These are phyloP conservation scores for Macrolepiota albuminosa DNA, from an alignment of 768 basidiomycete genomes.

Conservation along the genomic window DNA sequence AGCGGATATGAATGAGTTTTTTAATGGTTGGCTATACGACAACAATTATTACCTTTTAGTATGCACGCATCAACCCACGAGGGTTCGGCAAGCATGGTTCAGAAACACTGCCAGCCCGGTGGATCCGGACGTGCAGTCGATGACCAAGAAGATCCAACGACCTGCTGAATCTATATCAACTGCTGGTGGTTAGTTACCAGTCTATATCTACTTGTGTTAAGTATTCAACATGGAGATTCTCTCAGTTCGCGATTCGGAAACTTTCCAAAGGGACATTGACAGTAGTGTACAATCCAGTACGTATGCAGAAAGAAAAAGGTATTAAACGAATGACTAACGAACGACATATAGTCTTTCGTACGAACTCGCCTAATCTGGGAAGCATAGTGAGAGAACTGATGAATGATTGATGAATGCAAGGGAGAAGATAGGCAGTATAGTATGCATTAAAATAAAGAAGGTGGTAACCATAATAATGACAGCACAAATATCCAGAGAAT, in stretches of 20 bases:
- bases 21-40: no score
- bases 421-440: neutral
- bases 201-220: neutral
- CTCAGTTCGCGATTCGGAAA: neutral
- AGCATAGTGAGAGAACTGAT: constrained; percentile 14
- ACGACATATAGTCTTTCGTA: constrained; percentile 5
- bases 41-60: no score
- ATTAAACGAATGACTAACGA: constrained; percentile 4
- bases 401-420: constrained; percentile 4
- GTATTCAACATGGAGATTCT: neutral
- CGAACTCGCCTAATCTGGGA: neutral
- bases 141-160: neutral
- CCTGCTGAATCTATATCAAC: neutral
- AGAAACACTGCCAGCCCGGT: no score
- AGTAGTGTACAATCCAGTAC: constrained; percentile 17
- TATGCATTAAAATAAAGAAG: constrained; percentile 12
- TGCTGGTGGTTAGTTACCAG: neutral
- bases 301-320: constrained; percentile 5
- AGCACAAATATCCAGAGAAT: constrained; percentile 8
- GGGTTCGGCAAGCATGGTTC: no score
- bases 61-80: no score
- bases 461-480: constrained; percentile 7
- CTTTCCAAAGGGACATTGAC: constrained; percentile 7
- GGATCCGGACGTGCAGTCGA: neutral
- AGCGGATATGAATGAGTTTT: no score